Base-by-base conservation (phyloP, 208 protist genomes). In the Acanthamoeba quina region DNA sequence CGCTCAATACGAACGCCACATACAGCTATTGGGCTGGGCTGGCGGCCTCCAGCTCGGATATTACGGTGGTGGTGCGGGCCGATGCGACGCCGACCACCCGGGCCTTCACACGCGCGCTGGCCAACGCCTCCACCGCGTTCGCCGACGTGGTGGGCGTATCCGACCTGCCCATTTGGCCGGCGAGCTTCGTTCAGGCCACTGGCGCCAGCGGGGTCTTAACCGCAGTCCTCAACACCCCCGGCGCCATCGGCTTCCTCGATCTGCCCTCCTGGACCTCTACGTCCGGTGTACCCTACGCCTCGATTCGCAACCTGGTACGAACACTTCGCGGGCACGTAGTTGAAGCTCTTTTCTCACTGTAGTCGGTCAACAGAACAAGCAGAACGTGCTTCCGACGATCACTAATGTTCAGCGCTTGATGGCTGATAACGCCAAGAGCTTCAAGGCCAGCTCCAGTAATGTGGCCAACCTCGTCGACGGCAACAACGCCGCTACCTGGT, bases 51-150 rank as follows among this genome's bases (percentile, higher is more conserved):
- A 62, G 13, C 24, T 24, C 26, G 3, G 26, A 26, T 7, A 86
- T 86, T 11, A n/a, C 17, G 11, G 78, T 86, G 6, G 78, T 86
- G n/a, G 78, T 86, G 41, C 17, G 78, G 1, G 26, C 34, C 15
- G 78, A 86, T 29, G 52, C 49, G 49, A 44, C 78, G 31, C 78
- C 78, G 5, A 41, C 62, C 78, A 86, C 44, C 7, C 19, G 49
- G 9, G 78, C 78, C 41, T 86, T 86, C 78, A 86, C 78, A 15
- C 41, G 78, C 24, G 49, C 78, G 9, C 49, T 86, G 11, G 44
- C 78, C 29, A 62, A 34, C n/a, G 49, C 31, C 0, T 86, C 78
- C 0, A 26, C 49, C 7, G 5, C 5, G 13, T 86, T 86, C 52
- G 52, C 21, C 13, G n/a, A 34, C 0, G n/a, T n/a, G 19, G 44